Evolutionary conservation across 805 yeast species (phyloP), one percentile per base, ranked within the genome.

Genomic region (Blastobotrys terrestris): DNA sequence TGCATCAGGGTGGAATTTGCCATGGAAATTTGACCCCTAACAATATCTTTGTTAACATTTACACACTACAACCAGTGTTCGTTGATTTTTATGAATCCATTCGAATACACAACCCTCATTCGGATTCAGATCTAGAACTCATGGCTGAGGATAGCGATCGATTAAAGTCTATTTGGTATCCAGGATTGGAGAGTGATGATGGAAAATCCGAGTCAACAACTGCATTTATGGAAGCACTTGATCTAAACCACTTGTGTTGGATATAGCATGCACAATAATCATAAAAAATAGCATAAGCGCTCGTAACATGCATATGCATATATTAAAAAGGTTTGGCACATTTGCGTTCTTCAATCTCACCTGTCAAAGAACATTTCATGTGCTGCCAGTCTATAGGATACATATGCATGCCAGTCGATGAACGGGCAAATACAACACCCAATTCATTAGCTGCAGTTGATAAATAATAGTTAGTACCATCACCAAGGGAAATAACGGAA

Each of bases 311-410:
- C n/a, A n/a, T n/a, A n/a, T n/a, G 43, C 6, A 43, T 21, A 44
- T 13, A 8, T 48, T 52, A 59, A 44, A 81, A 86, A 11, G 97
- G 96, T 66, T 88, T 90, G 2, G 99, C 99, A 70, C 96, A 88
- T 68, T 94, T 94, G 54, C 99, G 77, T 60, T 74, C 73, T 62
- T 90, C 97, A 11, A 80, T 68, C 7, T 76, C 78, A 1, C 97
- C 97, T 1, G 91, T 81, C 21, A 69, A 72, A 1, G 89, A 83
- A 56, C 87, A 81, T 31, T 85, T 77, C 98, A 95, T 94, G 11
- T 89, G 86, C 69, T 89, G 91, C 97, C 98, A 94, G 69, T 94
- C 98, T 44, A 89, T 70, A 1, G 99, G 95, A 60, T 83, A 85
- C 88, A 94, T 81, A 52, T 82, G 69, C 39, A 80, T 82, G 1